These are phyloP conservation scores for Starmerella asiatica DNA, from an alignment of 805 yeast genomes.

Conservation along the genomic window DNA sequence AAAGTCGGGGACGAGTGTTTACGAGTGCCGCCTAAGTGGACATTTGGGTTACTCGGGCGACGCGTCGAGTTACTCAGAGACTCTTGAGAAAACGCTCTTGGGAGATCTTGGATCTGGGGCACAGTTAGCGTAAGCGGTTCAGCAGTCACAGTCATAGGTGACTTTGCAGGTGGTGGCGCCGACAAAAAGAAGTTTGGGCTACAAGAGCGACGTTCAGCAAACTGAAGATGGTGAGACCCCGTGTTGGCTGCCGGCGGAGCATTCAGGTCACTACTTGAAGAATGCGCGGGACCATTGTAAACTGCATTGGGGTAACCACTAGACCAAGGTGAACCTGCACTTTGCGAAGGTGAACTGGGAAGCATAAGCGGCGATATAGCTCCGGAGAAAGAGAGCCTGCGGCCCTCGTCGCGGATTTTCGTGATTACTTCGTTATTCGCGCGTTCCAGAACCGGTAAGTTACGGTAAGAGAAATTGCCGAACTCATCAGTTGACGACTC, in stretches of 20 bases:
- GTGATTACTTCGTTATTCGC: conserved; percentile 89
- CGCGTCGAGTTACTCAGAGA: not conserved
- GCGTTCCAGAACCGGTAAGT: conserved; percentile 76
- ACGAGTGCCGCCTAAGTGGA: no score
- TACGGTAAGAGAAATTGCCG: conserved; percentile 86
- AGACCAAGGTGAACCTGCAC: conserved; percentile 1
- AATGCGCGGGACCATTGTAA: not conserved
- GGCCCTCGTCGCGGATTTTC: conserved; percentile 58
- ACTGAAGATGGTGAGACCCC: not conserved
- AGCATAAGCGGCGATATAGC: conserved; percentile 21
- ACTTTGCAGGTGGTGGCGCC: conserved; percentile 3
- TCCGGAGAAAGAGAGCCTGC: conserved; percentile 35
- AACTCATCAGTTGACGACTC: conserved; percentile 34
- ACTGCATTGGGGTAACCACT: not conserved
- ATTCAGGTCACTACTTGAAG: not conserved
- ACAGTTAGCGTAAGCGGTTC: no score
- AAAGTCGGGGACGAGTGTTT: not conserved
- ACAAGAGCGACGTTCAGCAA: conserved; percentile 2
- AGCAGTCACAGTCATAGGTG: not conserved
- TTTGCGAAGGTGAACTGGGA: conserved; percentile 17
- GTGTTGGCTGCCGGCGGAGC: not conserved
- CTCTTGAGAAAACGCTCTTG: not conserved
- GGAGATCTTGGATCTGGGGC: not conserved
- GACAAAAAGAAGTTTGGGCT: conserved; percentile 2
- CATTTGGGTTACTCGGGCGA: not conserved